Evolutionary conservation across 106 monocot species (phyloP).

Genomic region (Dendrobium nobile): DNA sequence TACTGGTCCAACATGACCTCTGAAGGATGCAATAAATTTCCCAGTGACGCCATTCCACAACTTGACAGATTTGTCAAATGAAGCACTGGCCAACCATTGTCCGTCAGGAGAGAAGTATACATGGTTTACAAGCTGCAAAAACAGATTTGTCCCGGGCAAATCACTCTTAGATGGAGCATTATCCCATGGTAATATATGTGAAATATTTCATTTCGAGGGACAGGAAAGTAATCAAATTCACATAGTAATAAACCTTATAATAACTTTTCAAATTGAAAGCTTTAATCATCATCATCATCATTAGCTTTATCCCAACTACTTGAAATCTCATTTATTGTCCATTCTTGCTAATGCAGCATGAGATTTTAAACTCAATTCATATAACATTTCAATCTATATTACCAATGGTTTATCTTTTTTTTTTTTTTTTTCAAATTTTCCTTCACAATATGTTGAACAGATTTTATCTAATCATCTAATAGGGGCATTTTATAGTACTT

Average conservation of each 20-base stretch:
- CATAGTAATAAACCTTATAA: neutral
- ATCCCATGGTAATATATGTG: neutral
- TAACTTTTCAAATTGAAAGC: neutral
- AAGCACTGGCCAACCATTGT: slow-evolving; percentile 94
- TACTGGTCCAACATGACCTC: slow-evolving; percentile 93
- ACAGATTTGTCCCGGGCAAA: neutral
- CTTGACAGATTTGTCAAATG: slow-evolving; percentile 98
- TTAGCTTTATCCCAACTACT: neutral
- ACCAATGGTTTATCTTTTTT: neutral
- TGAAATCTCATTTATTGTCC: neutral
- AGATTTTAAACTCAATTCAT: neutral
- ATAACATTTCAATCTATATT: neutral
- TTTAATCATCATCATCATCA: neutral
- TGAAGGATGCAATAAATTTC: slow-evolving; percentile 66
- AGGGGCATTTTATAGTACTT: neutral
- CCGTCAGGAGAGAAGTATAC: slow-evolving; percentile 97
- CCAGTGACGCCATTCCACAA: slow-evolving; percentile 96
- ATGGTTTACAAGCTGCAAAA: slow-evolving; percentile 92
- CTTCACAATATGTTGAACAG: neutral
- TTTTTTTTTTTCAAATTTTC: neutral
- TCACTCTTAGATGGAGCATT: neutral
- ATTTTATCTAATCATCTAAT: neutral
- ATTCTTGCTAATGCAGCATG: neutral
- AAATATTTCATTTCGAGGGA: neutral
- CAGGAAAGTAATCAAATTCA: neutral